Conservation (phyloP, 495 filamentous ascomycete genomes). For the Chaetomidium leptoderma region DNA sequence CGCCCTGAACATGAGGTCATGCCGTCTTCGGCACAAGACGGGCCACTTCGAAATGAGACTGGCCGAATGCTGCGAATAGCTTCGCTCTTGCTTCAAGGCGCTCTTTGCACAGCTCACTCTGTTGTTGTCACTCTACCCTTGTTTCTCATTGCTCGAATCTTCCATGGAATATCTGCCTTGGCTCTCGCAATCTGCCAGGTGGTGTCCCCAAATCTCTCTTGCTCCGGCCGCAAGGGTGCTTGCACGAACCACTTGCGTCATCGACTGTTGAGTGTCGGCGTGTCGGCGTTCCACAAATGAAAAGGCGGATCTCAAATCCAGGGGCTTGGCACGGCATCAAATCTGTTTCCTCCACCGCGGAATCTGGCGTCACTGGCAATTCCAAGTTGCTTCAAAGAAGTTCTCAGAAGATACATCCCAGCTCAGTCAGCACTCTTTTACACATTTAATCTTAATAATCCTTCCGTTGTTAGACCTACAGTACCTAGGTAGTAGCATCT, state of each 20-base stretch:
- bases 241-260: conserved; percentile 22
- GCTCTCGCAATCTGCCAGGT: no score
- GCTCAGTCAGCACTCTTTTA: neutral
- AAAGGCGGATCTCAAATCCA: conserved; percentile 17
- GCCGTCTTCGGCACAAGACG: neutral
- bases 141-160: neutral
- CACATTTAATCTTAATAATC: neutral
- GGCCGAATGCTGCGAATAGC: conserved; percentile 18
- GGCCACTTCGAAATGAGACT: neutral
- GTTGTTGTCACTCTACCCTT: no score
- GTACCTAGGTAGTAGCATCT: no score
- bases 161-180: neutral
- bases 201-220: no score
- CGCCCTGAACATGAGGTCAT: conserved; percentile 15
- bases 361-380: neutral
- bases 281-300: conserved; percentile 1
- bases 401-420: neutral
- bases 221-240: neutral
- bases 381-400: neutral
- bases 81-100: neutral
- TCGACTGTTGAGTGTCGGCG: conserved; percentile 1
- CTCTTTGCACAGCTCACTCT: neutral
- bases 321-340: conserved; percentile 6
- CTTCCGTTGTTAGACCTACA: no score
- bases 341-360: neutral